Evolutionary conservation across 805 yeast genomes (phyloP), one percentile per base, ranked within the genome.

Genomic region (Saccharomycodes ludwigii): DNA sequence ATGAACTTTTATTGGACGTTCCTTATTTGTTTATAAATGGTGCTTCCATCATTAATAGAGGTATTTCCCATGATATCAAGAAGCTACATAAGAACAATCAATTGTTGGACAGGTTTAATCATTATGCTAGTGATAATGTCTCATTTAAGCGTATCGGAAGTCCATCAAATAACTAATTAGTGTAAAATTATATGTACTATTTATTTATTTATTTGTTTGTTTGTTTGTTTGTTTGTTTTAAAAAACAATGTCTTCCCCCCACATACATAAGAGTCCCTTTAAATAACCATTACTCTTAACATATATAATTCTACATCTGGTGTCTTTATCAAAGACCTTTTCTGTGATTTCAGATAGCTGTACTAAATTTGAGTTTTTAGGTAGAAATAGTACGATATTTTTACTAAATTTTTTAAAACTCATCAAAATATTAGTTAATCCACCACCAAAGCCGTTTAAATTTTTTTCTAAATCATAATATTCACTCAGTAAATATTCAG

Each of bases 361-460:
- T 20, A 56, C 55, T 16, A 73, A 42, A 42, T 72, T 60, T 32
- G 71, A 66, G 41, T 72, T 74, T 38, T 73, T 59, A 2, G 91
- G 91, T 14, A 79, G 56, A 44, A 76, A 77, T 3, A 78, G 50
- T 6, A 71, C 73, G 19, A 76, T 66, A 39, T 72, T 68, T 1
- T 51, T 39, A 3, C 71, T 45, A 7, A 71, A 53, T 22, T 48
- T 47, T 20, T 56, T 42, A 37, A 73, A 51, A 14, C 63, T 64
- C n/a, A 30, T 29, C 18, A 76, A 49, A 6, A 77, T 47, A 19
- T 54, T 50, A 14, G 61, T 58, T 7, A 78, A 38, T 4, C 57
- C 55, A 7, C 27, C 37, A 2, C 62, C 55, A 26, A 74, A 50
- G 0, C 85, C 85, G 27, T 52, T 41, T 40, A 68, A 37, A 32